Evolutionary conservation across 441 rosid genomes (phyloP), one percentile per base, ranked within the genome.

Genomic region (Euphorbia schlechtendalii): DNA sequence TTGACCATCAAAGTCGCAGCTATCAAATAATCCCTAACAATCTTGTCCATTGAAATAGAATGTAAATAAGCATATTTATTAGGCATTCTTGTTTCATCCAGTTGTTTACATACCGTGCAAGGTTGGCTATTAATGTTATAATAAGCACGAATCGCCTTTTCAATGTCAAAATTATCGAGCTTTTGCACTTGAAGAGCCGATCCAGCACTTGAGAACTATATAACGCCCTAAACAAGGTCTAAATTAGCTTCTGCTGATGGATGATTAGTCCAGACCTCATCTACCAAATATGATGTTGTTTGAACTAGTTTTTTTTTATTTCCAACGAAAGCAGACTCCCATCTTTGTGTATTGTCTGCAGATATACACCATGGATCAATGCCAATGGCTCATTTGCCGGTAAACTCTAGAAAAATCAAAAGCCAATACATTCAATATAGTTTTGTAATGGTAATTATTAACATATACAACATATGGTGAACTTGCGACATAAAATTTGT

Each of bases 291-390:
- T 41, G 83, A 78, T 25, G 78, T 60, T 51, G 98, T 91, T 52
- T 83, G 86, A 25, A 89, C 74, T 45, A 94, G 74, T 70, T 89
- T 91, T 78, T 89, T 96, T 27, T 75, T 74, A 71, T 84, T 91
- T 67, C 78, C 83, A 3, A 78, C 79, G 64, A 91, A 89, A 21
- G 86, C 78, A 56, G 56, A 69, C 41, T 81, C 80, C 99, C 98
- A 94, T 74, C 84, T 82, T 64, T 80, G 88, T 0, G 96, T 89
- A 4, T 94, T 80, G 72, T 89, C 92, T n/a, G 84, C 82, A 5
- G 98, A 89, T 25, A 91, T 80, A 73, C 96, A 91, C 96, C 94
- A 91, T 32, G 88, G 84, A 68, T 91, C 94, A 75, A 87, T 78
- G 65, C 96, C 98, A 58, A 94, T 64, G 40, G 83, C 80, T 14